These are phyloP conservation scores for Vitis amurensis DNA, from an alignment of 164 flowering plant genomes.

Conservation along the genomic window DNA sequence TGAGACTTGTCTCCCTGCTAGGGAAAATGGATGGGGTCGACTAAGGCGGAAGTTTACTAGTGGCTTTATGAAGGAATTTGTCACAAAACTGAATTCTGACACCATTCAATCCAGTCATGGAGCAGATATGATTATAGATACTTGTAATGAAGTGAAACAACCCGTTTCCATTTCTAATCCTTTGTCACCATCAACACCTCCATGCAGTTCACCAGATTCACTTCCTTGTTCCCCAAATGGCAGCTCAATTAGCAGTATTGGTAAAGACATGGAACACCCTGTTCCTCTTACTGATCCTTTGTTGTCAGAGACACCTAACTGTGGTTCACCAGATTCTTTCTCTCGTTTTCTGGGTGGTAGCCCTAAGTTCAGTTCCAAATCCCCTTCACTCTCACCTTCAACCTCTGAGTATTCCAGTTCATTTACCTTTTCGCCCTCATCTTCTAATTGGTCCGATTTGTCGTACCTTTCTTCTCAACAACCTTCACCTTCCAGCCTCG, in stretches of 20 bases:
- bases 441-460: conserved; percentile 70
- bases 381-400: conserved; percentile 67
- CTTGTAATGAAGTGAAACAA: conserved; percentile 21
- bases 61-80: conserved; percentile 60
- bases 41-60: conserved; percentile 51
- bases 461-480: conserved; percentile 54
- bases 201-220: conserved; percentile 28
- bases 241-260: conserved; percentile 6
- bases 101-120: conserved; percentile 9
- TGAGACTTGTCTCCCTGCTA: conserved; percentile 66
- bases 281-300: conserved; percentile 8
- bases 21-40: conserved; percentile 71
- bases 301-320: conserved; percentile 20
- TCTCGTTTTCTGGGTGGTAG: conserved; percentile 39
- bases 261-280: conserved; percentile 12
- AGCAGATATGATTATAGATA: conserved; percentile 22
- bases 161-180: conserved; percentile 19
- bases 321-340: conserved; percentile 53
- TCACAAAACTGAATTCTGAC: conserved; percentile 28
- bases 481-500: conserved; percentile 58
- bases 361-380: conserved; percentile 48
- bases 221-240: conserved; percentile 19
- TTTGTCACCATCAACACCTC: conserved; percentile 24
- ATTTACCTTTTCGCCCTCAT: conserved; percentile 72
- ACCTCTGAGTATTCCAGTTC: conserved; percentile 62